Evolutionary conservation across 768 basidiomycete genomes (phyloP).

Genomic region (Termitomyces sp.): DNA sequence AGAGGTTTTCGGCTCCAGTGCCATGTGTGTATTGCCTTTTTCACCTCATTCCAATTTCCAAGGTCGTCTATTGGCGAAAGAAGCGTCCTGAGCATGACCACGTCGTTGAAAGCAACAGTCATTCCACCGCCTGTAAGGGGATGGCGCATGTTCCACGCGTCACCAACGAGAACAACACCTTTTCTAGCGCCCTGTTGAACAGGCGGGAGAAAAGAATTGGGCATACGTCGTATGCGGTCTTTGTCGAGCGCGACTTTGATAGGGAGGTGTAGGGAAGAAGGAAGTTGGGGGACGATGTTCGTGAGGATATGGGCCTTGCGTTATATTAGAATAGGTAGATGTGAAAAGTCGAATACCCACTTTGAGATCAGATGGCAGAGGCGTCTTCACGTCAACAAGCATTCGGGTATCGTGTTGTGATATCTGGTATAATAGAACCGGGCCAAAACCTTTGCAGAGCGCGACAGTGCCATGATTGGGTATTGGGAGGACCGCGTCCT

Average conservation of each 20-base stretch:
- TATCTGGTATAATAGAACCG: constrained; percentile 93
- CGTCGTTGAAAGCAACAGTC: constrained; percentile 92
- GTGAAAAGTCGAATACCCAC: constrained; percentile 32
- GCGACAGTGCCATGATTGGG: constrained; percentile 82
- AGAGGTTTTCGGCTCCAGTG: constrained; percentile 85
- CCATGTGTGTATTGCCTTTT: constrained; percentile 63
- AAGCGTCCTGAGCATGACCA: constrained; percentile 67
- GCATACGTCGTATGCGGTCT: constrained; percentile 87
- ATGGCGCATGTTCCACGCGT: constrained; percentile 99
- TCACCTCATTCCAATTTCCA: constrained; percentile 51
- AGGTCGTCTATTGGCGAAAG: constrained; percentile 46
- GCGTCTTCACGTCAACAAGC: constrained; percentile 84
- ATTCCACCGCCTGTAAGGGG: constrained; percentile 98
- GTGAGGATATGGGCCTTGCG: constrained; percentile 66
- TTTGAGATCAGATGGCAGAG: constrained; percentile 81
- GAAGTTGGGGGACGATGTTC: constrained; percentile 81
- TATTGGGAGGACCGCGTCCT: constrained; percentile 73
- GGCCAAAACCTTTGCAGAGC: constrained; percentile 77
- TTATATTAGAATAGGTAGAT: background rate
- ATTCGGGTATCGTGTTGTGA: constrained; percentile 87
- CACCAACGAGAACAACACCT: constrained; percentile 85
- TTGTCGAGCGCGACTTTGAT: constrained; percentile 70
- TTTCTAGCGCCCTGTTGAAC: constrained; percentile 67
- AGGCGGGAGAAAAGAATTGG: constrained; percentile 90
- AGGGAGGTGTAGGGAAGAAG: constrained; percentile 62